phyloP scores from a whole-genome alignment of 129 eudicot genomes.

The Oenanthe sinensis region DNA sequence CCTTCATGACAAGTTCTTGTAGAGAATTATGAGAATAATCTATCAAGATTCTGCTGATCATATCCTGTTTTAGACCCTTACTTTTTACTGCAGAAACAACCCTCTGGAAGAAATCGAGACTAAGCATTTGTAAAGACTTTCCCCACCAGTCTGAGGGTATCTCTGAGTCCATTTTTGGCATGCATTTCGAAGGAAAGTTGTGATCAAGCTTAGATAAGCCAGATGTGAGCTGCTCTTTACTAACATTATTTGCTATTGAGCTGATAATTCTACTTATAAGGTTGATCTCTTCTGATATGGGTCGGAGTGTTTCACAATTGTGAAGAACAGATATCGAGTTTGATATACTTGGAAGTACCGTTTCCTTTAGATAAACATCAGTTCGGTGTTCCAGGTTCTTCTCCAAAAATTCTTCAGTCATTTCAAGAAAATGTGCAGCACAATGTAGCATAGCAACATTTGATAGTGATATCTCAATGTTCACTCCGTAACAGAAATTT shows the following conservation, averaged over 20 bases:
- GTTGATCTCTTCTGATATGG: slow-evolving; percentile 66
- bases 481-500: slow-evolving; percentile 81
- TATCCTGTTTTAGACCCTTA: slow-evolving; percentile 80
- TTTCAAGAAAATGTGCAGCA: slow-evolving; percentile 70
- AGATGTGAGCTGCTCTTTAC: slow-evolving; percentile 80
- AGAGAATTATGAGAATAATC: slow-evolving; percentile 84
- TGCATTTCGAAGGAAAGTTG: slow-evolving; percentile 39
- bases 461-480: slow-evolving; percentile 56
- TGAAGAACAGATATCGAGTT: slow-evolving; percentile 78
- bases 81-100: slow-evolving; percentile 73
- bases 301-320: slow-evolving; percentile 63
- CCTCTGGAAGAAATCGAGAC: slow-evolving; percentile 77
- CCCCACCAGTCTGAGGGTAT: slow-evolving; percentile 86
- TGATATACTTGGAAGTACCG: slow-evolving; percentile 51
- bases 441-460: slow-evolving; percentile 78
- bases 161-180: slow-evolving; percentile 38
- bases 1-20: slow-evolving; percentile 44
- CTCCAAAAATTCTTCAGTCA: slow-evolving; percentile 83
- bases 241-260: slow-evolving; percentile 73
- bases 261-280: slow-evolving; percentile 51
- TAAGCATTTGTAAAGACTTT: slow-evolving; percentile 45
- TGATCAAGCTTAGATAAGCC: slow-evolving; percentile 79
- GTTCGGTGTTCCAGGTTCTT: slow-evolving; percentile 59
- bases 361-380: slow-evolving; percentile 52
- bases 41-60: slow-evolving; percentile 70